A percentile compares a stretch with the other conserved stretches of the same genome.
Conservation (phyloP, 1,139 yeast genomes). For the Nakaseomyces kungkrabaensis region DNA sequence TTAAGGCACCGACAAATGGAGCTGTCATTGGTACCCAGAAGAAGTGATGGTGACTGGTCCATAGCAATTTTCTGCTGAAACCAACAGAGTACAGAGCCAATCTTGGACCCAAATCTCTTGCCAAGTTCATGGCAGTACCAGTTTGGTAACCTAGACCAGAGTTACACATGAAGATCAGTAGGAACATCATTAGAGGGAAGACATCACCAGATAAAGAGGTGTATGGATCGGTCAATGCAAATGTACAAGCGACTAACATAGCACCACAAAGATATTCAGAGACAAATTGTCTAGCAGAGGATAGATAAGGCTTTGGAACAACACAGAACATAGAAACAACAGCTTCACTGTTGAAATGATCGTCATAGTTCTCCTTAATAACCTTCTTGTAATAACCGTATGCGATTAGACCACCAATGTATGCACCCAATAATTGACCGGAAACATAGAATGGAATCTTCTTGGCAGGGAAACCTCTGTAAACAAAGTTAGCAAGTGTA, state of each 20-base stretch:
- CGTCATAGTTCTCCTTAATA: slow-evolving; percentile 18
- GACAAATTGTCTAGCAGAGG: slow-evolving; percentile 36
- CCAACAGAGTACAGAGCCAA: slow-evolving; percentile 39
- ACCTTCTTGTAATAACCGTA: slow-evolving; percentile 31
- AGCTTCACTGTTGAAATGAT: slow-evolving; percentile 19
- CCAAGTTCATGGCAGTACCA: slow-evolving; percentile 43
- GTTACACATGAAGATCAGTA: slow-evolving; percentile 37
- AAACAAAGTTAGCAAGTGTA: slow-evolving; percentile 33
- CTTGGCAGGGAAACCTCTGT: slow-evolving; percentile 36
- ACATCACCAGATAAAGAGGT: slow-evolving; percentile 37
- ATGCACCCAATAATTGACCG: slow-evolving; percentile 36
- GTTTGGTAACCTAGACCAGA: slow-evolving; percentile 40
- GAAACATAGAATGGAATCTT: slow-evolving; percentile 34
- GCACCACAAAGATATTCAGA: slow-evolving; percentile 39
- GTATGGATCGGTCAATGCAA: slow-evolving; percentile 41
- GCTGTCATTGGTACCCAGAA: slow-evolving; percentile 44
- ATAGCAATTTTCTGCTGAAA: slow-evolving; percentile 34
- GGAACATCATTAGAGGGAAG: slow-evolving; percentile 37
- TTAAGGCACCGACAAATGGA: slow-evolving; percentile 36
- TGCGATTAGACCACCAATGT: slow-evolving; percentile 32
- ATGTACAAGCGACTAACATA: slow-evolving; percentile 36
- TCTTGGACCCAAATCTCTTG: slow-evolving; percentile 46
- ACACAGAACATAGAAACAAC: slow-evolving; percentile 37
- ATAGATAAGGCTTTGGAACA: slow-evolving; percentile 35
- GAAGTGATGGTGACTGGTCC: slow-evolving; percentile 34